A percentile compares a stretch with the other conserved stretches of the same genome.
Conservation (phyloP, 202 grass and related monocot species). For the Eragrostis tef region DNA sequence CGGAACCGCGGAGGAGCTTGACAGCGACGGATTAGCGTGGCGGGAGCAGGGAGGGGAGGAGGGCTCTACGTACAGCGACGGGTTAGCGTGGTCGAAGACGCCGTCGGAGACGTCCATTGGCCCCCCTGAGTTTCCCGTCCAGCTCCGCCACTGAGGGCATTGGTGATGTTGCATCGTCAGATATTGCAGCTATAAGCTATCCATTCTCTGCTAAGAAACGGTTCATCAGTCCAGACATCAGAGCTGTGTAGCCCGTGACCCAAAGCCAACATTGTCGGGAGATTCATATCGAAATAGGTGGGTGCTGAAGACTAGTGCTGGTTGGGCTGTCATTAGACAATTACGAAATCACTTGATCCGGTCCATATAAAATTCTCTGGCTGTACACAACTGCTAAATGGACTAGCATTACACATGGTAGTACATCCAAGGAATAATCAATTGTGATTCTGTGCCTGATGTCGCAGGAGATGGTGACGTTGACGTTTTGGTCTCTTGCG, state of each 20-base stretch:
- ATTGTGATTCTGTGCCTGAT: conserved; percentile 5
- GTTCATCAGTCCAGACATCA: background rate
- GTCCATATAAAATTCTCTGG: background rate
- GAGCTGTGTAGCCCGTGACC: conserved; percentile 41
- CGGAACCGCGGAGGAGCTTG: too few species aligned
- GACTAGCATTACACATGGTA: conserved; percentile 7
- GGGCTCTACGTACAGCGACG: too few species aligned
- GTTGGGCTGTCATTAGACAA: conserved; percentile 14
- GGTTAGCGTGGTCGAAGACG: too few species aligned
- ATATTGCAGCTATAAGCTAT: background rate
- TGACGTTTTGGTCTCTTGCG: conserved; percentile 8
- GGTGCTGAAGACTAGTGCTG: background rate
- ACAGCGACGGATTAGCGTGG: too few species aligned
- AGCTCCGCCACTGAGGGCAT: too few species aligned
- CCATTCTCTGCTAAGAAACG: background rate
- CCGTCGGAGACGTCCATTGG: too few species aligned
- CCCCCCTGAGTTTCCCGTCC: too few species aligned
- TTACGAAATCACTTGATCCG: conserved; percentile 23
- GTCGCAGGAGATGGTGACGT: background rate
- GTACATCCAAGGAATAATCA: background rate
- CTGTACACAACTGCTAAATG: conserved; percentile 34
- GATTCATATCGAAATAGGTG: background rate
- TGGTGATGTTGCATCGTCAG: background rate
- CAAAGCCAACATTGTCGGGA: background rate
- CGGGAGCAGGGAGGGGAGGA: too few species aligned